phyloP scores from a whole-genome alignment of 179 eudicot genomes.

The Spinacia oleracea region DNA sequence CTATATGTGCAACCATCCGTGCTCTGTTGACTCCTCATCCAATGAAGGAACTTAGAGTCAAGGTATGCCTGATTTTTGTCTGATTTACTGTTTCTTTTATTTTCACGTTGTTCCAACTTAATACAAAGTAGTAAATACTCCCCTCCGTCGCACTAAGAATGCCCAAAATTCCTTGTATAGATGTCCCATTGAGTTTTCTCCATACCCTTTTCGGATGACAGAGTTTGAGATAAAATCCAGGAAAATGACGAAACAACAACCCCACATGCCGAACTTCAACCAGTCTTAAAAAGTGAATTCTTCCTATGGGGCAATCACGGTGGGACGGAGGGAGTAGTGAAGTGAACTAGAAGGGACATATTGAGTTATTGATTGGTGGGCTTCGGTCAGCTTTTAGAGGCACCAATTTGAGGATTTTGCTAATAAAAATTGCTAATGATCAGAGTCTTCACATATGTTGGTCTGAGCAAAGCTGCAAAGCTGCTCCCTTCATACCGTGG shows the following conservation, averaged over 20 bases:
- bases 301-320: too few relatives aligned
- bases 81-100: background rate
- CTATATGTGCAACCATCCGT: conserved; percentile 77
- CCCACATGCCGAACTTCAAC: too few relatives aligned
- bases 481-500: background rate
- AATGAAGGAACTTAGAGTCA: conserved; percentile 92
- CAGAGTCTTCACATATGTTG: too few relatives aligned
- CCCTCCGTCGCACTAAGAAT: too few relatives aligned
- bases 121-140: background rate
- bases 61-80: conserved; percentile 41
- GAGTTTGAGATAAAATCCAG: too few relatives aligned
- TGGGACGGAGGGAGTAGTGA: too few relatives aligned
- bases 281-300: too few relatives aligned
- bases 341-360: background rate
- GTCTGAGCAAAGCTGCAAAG: background rate
- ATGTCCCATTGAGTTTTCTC: too few relatives aligned
- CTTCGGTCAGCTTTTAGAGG: background rate
- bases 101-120: background rate
- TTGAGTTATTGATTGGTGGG: background rate
- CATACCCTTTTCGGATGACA: too few relatives aligned
- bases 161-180: too few relatives aligned
- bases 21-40: conserved; percentile 95
- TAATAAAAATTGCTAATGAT: background rate
- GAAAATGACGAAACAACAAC: too few relatives aligned
- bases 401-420: background rate